Percentiles rank a stretch among this genome's conserved stretches.
Conservation (phyloP, 1,139 yeast species). For the Yamadazyma dushanensis region DNA sequence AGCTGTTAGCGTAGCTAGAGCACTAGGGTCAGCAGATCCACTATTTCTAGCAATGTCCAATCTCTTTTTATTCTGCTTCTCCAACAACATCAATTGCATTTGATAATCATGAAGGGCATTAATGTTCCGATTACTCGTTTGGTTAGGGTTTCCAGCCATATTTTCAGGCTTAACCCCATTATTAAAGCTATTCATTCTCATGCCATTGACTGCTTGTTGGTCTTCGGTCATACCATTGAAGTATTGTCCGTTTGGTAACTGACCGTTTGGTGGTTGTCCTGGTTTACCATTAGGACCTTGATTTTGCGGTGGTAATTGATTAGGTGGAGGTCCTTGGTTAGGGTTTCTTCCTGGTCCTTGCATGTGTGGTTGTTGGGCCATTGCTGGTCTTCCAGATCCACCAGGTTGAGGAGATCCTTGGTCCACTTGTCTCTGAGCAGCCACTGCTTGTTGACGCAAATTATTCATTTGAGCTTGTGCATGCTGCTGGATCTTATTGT, state of each 20-base stretch:
- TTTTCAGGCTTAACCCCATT: conserved; percentile 12
- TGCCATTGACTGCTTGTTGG: conserved; percentile 4
- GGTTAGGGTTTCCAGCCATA: conserved; percentile 6
- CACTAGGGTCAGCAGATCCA: conserved; percentile 26
- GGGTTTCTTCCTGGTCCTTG: conserved; percentile 12
- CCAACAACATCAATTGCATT: conserved; percentile 69
- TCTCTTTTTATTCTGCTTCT: conserved; percentile 68
- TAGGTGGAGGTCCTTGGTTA: conserved; percentile 3
- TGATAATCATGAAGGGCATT: conserved; percentile 70
- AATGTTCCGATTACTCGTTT: conserved; percentile 27
- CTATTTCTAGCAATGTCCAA: conserved; percentile 49
- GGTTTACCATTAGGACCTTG: conserved; percentile 2
- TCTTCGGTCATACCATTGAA: background rate
- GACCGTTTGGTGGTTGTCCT: conserved; percentile 1
- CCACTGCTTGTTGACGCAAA: conserved; percentile 47
- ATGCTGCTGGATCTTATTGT: conserved; percentile 45
- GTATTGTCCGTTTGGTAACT: background rate
- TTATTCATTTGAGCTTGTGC: conserved; percentile 56
- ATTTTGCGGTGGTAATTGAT: conserved; percentile 2
- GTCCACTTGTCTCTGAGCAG: conserved; percentile 21
- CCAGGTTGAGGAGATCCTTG: conserved; percentile 17
- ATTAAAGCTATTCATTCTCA: conserved; percentile 13
- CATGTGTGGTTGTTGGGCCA: background rate
- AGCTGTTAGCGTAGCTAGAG: conserved; percentile 17
- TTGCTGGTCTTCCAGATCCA: conserved; percentile 14